Conservation (phyloP, 2,329 filamentous ascomycete genomes). For the Arachnopeziza araneosa region DNA sequence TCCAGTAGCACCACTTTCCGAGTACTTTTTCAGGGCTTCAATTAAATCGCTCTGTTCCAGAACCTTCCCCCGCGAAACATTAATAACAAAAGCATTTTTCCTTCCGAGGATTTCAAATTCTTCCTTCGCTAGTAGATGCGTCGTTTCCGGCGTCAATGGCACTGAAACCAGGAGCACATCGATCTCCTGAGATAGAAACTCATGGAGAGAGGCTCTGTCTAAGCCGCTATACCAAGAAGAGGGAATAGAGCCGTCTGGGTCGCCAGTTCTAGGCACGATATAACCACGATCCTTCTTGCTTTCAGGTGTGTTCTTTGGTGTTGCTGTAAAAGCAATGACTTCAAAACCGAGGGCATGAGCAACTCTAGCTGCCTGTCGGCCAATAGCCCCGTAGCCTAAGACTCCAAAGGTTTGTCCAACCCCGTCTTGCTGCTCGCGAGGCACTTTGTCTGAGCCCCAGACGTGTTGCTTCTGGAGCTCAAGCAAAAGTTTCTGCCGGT, state of each 20-base stretch:
- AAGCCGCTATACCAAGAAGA: conserved; percentile 34
- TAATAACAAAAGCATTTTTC: conserved; percentile 50
- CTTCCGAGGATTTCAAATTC: conserved; percentile 33
- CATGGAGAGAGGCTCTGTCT: conserved; percentile 28
- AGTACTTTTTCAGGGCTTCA: conserved; percentile 38
- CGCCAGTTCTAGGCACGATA: conserved; percentile 55
- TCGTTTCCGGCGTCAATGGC: conserved; percentile 33
- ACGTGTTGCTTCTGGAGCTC: conserved; percentile 50
- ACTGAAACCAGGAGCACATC: conserved; percentile 35
- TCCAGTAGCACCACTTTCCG: conserved; percentile 3
- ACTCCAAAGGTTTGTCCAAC: conserved; percentile 53
- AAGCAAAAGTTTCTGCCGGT: conserved; percentile 47
- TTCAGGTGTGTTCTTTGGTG: conserved; percentile 50
- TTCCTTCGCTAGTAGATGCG: conserved; percentile 35
- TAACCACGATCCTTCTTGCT: conserved; percentile 53
- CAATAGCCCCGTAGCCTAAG: conserved; percentile 36
- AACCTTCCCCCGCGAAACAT: conserved; percentile 58
- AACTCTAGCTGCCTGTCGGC: conserved; percentile 41
- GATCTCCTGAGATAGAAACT: conserved; percentile 32
- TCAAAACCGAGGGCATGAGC: conserved; percentile 54
- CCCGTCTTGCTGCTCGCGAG: conserved; percentile 42
- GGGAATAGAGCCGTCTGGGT: conserved; percentile 32
- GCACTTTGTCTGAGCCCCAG: conserved; percentile 39
- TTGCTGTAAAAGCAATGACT: conserved; percentile 60
- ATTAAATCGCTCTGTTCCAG: conserved; percentile 55